Base-by-base conservation (phyloP, 2,329 filamentous ascomycete species). In the Kalmusia sp. region DNA sequence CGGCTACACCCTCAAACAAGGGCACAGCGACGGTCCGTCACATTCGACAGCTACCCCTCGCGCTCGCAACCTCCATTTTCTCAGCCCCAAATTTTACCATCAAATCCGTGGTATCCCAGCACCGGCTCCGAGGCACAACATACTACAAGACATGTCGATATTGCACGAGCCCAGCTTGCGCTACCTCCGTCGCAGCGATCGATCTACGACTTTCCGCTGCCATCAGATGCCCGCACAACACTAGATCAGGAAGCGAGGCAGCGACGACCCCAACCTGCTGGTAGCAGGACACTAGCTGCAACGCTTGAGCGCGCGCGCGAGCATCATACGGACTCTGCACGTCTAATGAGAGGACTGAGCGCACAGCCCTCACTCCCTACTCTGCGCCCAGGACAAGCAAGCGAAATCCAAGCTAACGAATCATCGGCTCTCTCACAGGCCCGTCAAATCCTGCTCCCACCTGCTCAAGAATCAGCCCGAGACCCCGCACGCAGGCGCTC, bases 21-120 rank as follows among this genome's bases (percentile, higher is more conserved):
- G 21, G n/a, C 38, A 21, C 45, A 45, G 19, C 33, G 34, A 15
- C 51, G 51, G n/a, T 54, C 51, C 6, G 46, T 30, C 2, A 54
- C 51, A 4, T 40, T 49, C 19, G 51, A 54, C 17, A 40, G 22
- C 24, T 40, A 50, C 27, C 12, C 40, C 12, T 17, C 12, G 15
- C 17, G 21, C 4, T 12, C 27, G 24, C 39, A 34, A 17, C 31
- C 14, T 14, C 31, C 15, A 6, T 9, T 15, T 24, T 15, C 14
- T 15, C 30, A 19, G 17, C 21, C 6, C 6, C 15, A 12, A 27
- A 43, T 19, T n/a, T n/a, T n/a, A n/a, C n/a, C n/a, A n/a, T n/a
- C n/a, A n/a, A n/a, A n/a, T n/a, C n/a, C n/a, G n/a, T n/a, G n/a
- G 9, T 5, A 11, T 21, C 8, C 25, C 39, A 3, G 3, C 1